These are phyloP conservation scores for Lunularia cruciata DNA, from an alignment of 225 moss, liverwort and hornwort genomes.

Conservation along the genomic window DNA sequence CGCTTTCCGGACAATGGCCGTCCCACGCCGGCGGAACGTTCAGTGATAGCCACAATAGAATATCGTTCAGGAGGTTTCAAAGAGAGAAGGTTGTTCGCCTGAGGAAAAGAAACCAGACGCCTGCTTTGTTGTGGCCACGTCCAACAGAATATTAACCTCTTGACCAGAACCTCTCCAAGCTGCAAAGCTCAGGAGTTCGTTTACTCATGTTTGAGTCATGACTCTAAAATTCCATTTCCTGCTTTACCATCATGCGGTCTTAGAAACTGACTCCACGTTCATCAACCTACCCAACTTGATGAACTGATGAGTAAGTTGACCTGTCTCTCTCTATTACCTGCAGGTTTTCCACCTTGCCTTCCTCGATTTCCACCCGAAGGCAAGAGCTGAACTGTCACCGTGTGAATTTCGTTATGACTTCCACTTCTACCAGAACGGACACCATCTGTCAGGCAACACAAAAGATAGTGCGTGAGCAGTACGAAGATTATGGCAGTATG, in stretches of 20 bases:
- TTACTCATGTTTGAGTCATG: too few species aligned
- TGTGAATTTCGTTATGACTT: slow-evolving; percentile 18
- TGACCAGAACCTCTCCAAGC: not conserved
- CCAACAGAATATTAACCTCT: not conserved
- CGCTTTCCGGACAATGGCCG: not conserved
- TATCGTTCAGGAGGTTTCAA: not conserved
- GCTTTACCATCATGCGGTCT: not conserved
- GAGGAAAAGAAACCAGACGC: not conserved
- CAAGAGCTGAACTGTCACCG: not conserved
- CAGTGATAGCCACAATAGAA: not conserved
- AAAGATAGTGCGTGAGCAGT: not conserved
- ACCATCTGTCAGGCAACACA: slow-evolving; percentile 56
- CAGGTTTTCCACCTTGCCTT: not conserved
- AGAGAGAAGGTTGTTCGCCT: too few species aligned
- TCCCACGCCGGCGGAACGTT: not conserved
- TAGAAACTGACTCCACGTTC: too few species aligned
- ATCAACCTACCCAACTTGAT: not conserved
- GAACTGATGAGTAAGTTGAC: not conserved
- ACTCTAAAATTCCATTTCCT: too few species aligned
- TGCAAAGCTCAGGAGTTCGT: not conserved
- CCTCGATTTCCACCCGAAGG: not conserved
- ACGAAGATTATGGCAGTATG: not conserved
- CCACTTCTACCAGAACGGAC: slow-evolving; percentile 74
- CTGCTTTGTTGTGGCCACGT: not conserved
- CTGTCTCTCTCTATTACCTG: not conserved